phyloP scores from a whole-genome alignment of 257 asterid genomes.

The Jacaranda copaia region DNA sequence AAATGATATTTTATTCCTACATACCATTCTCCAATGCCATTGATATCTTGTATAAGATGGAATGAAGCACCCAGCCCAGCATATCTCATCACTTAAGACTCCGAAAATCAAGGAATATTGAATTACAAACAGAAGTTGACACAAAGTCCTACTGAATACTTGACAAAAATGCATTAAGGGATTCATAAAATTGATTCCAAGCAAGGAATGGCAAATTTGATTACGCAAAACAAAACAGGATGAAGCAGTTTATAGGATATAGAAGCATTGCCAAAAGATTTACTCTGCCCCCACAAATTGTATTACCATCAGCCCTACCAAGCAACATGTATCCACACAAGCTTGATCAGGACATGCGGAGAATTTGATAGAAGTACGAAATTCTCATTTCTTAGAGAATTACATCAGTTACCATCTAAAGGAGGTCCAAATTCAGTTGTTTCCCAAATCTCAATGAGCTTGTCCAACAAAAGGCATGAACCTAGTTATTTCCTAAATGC shows the following conservation, averaged over 20 bases:
- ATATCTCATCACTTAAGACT: slow-evolving; percentile 18
- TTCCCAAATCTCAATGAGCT: no score
- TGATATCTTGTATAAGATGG: not conserved
- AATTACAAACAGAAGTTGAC: slow-evolving; percentile 1
- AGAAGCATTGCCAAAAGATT: no score
- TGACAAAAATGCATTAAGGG: slow-evolving; percentile 4
- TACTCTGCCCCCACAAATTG: no score
- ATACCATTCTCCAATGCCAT: not conserved
- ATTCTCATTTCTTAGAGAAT: not conserved
- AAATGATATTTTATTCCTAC: not conserved
- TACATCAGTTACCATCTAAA: no score
- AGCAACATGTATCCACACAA: not conserved
- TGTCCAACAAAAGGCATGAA: no score
- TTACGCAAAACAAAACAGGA: not conserved
- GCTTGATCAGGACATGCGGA: slow-evolving; percentile 3
- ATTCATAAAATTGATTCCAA: slow-evolving; percentile 3
- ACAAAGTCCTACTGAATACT: not conserved
- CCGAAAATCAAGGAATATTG: not conserved
- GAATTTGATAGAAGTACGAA: not conserved
- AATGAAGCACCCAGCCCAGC: slow-evolving; percentile 1
- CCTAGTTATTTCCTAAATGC: no score
- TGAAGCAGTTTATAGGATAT: not conserved
- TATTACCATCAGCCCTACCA: no score
- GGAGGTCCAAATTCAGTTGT: no score
- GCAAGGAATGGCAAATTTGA: not conserved